These are phyloP conservation scores for Colletotrichum musae DNA, from an alignment of 2,329 filamentous ascomycete genomes.

Conservation along the genomic window DNA sequence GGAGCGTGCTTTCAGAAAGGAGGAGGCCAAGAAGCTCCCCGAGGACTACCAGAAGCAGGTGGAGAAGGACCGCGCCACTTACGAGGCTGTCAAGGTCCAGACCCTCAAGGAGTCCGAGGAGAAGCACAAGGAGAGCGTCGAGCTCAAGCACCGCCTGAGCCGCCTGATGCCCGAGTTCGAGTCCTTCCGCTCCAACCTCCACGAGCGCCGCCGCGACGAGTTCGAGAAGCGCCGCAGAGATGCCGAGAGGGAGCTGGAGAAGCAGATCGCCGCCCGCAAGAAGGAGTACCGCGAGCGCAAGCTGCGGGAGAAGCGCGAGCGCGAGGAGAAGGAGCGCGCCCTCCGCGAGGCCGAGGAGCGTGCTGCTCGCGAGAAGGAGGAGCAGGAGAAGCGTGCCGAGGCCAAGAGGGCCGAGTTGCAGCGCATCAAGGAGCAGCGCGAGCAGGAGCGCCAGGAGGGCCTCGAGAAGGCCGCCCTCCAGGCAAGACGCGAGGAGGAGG, in stretches of 20 bases:
- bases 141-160: conserved; percentile 92
- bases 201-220: conserved; percentile 90
- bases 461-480: conserved; percentile 78
- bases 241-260: conserved; percentile 93
- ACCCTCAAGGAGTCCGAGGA: conserved; percentile 84
- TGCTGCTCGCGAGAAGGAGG: conserved; percentile 84
- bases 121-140: conserved; percentile 93
- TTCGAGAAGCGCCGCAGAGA: conserved; percentile 95
- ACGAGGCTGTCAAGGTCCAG: conserved; percentile 83
- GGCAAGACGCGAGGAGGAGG: conserved; percentile 89
- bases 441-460: conserved; percentile 77
- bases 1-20: conserved; percentile 95
- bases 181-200: conserved; percentile 84
- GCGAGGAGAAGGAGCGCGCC: conserved; percentile 85
- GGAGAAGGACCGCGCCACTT: conserved; percentile 82
- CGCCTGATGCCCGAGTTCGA: conserved; percentile 90
- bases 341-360: conserved; percentile 90
- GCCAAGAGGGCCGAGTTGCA: conserved; percentile 81
- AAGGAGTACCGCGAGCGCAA: conserved; percentile 90
- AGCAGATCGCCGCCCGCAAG: conserved; percentile 88
- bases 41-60: conserved; percentile 89
- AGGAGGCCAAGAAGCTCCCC: conserved; percentile 92
- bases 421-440: conserved; percentile 76
- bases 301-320: conserved; percentile 85
- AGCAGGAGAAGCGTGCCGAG: conserved; percentile 84